Base-by-base conservation (phyloP, 163 green algal species). In the Scenedesmus sp. region DNA sequence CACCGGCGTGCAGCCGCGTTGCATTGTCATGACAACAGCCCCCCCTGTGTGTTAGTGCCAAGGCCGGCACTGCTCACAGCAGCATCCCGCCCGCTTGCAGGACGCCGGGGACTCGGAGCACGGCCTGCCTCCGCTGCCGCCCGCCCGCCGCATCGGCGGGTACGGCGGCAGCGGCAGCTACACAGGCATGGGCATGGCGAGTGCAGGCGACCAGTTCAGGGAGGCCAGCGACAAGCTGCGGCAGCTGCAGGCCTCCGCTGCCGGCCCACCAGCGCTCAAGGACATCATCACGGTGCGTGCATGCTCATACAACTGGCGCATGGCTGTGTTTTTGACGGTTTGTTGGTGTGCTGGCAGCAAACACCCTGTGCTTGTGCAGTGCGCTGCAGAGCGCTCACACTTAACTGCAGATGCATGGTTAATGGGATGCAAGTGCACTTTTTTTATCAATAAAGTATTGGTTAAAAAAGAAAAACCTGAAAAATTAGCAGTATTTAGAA, bases 171-270 rank as follows among this genome's bases (percentile, higher is more conserved):
- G n/a, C 72, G 33, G 72, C 72, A 33, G 72, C 72, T 15, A 33
- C 72, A 15, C 33, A 26, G 24, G 26, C 72, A 49, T 5, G 20
- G 72, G 72, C 33, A 33, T 33, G 59, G 6, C 59, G 9, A 72
- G 24, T 10, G 59, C 59, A 51, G 46, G 87, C 33, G 87, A 86
- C 0, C 53, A 87, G 22, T 22, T 87, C n/a, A 43, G 78, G 78
- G 78, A 91, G 53, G 87, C 87, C 30, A 43, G 53, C 16, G 44
- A 68, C 53, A 84, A 49, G 78, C 78, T 91, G 53, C 68, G 35
- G 87, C 81, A 44, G 53, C 87, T 91, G 40, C 78, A 91, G 87
- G 87, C 87, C 33, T 82, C 87, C 13, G 59, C 73, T n/a, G 44
- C 76, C 22, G 87, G 87, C 6, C 87, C 87, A 6, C 87, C 85